These are phyloP conservation scores for Penicillium nucicola DNA, from an alignment of 495 filamentous ascomycete genomes.

Conservation along the genomic window DNA sequence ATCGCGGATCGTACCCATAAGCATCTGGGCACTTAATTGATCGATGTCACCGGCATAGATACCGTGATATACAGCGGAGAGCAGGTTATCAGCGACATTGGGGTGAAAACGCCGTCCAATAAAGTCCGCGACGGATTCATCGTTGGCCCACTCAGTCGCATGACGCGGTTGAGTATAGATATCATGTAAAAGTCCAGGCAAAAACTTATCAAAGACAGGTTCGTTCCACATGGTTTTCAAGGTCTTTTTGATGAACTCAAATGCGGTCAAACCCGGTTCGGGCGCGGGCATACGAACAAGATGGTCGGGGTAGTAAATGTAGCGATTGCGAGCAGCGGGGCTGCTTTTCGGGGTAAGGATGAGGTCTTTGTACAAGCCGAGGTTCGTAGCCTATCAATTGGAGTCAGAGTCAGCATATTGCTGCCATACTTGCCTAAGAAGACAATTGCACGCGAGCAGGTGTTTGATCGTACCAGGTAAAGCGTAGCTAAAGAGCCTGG, in stretches of 20 bases:
- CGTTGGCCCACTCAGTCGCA: constrained; percentile 30
- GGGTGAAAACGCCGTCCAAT: constrained; percentile 54
- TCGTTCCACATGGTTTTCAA: constrained; percentile 47
- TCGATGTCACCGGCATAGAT: constrained; percentile 92
- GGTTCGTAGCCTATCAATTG: constrained; percentile 53
- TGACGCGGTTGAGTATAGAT: constrained; percentile 20
- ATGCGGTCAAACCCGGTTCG: constrained; percentile 9
- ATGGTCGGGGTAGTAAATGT: constrained; percentile 88
- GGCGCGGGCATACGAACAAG: constrained; percentile 67
- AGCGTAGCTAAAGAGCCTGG: constrained; percentile 47
- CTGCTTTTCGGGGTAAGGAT: constrained; percentile 49
- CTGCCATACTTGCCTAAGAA: background rate
- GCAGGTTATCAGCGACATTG: constrained; percentile 66
- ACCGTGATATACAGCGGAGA: constrained; percentile 80
- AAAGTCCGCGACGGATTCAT: constrained; percentile 75
- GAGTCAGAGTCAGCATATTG: background rate
- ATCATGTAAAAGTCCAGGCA: constrained; percentile 42
- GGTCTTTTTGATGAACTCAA: constrained; percentile 21
- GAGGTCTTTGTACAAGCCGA: constrained; percentile 62
- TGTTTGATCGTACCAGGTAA: constrained; percentile 50
- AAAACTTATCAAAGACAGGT: constrained; percentile 57
- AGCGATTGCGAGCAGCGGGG: constrained; percentile 61
- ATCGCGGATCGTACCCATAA: constrained; percentile 53
- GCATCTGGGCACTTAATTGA: constrained; percentile 65
- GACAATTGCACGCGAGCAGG: background rate